These are phyloP conservation scores for Pestalotiopsis sp. DNA, from an alignment of 2,329 filamentous ascomycete species.

Conservation along the genomic window DNA sequence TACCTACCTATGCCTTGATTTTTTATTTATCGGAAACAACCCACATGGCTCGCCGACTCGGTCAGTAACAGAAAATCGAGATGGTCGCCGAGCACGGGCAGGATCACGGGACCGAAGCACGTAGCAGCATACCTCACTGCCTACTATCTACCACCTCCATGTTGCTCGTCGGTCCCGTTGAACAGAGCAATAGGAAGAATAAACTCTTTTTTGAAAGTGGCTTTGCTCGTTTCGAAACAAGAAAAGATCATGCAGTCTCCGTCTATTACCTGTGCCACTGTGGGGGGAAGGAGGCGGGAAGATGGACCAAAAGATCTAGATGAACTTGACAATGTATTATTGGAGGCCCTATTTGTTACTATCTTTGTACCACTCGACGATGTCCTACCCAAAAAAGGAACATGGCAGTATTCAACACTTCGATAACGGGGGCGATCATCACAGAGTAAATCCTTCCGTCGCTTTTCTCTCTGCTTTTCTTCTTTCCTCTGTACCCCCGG, in stretches of 20 bases:
- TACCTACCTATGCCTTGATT: neutral
- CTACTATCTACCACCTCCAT: neutral
- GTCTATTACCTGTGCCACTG: neutral
- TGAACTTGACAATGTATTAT: too few species aligned
- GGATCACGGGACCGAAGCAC: neutral
- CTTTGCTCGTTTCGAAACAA: constrained; percentile 3
- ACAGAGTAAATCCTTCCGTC: too few species aligned
- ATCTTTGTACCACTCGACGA: too few species aligned
- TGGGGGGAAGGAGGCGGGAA: too few species aligned
- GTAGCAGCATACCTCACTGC: neutral
- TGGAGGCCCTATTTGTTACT: too few species aligned
- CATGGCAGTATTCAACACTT: too few species aligned
- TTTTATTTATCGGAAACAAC: neutral
- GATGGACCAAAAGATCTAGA: too few species aligned
- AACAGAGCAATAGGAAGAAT: neutral
- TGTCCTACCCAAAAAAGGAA: too few species aligned
- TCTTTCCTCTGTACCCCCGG: too few species aligned
- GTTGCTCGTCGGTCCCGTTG: neutral
- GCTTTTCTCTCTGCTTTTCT: too few species aligned
- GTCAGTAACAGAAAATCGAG: neutral
- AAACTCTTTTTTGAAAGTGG: neutral
- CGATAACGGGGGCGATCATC: too few species aligned
- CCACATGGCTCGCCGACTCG: neutral
- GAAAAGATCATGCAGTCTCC: neutral
- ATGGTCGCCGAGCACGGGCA: neutral